Conservation (phyloP, 768 basidiomycete species). For the Pisolithus tinctorius region DNA sequence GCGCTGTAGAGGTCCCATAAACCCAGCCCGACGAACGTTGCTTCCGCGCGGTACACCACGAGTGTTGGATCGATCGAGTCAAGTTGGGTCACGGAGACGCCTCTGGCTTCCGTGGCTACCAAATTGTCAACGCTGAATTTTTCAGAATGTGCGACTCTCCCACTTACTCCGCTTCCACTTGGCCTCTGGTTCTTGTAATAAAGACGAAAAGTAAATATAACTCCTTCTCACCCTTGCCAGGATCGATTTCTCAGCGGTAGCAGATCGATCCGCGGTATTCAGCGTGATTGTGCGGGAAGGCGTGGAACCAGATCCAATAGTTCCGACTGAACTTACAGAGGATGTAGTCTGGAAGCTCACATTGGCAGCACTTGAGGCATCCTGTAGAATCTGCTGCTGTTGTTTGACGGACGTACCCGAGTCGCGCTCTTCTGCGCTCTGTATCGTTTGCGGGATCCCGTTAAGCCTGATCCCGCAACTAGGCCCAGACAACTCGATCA, state of each 20-base stretch:
- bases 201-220: conserved; percentile 96
- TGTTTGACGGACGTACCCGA: conserved; percentile 44
- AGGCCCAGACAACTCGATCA: conserved; percentile 74
- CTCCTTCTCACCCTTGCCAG: conserved; percentile 80
- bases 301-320: conserved; percentile 32
- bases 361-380: conserved; percentile 62
- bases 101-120: conserved; percentile 74
- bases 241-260: conserved; percentile 76
- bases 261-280: conserved; percentile 39
- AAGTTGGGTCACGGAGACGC: conserved; percentile 91
- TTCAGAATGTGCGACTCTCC: conserved; percentile 5
- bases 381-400: conserved; percentile 55
- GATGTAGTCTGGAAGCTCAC: conserved; percentile 63
- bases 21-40: conserved; percentile 92
- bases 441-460: conserved; percentile 67
- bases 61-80: conserved; percentile 96
- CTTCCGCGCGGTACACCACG: conserved; percentile 93
- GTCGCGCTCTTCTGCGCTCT: conserved; percentile 61
- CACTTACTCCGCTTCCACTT: conserved; percentile 88
- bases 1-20: conserved; percentile 92
- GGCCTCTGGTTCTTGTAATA: conserved; percentile 94
- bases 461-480: conserved; percentile 81
- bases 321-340: conserved; percentile 47
- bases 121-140: conserved; percentile 2
- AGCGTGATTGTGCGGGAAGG: conserved; percentile 28